Evolutionary conservation across 176 grass and related monocot species (phyloP).

Genomic region (Triticum dicoccoides): DNA sequence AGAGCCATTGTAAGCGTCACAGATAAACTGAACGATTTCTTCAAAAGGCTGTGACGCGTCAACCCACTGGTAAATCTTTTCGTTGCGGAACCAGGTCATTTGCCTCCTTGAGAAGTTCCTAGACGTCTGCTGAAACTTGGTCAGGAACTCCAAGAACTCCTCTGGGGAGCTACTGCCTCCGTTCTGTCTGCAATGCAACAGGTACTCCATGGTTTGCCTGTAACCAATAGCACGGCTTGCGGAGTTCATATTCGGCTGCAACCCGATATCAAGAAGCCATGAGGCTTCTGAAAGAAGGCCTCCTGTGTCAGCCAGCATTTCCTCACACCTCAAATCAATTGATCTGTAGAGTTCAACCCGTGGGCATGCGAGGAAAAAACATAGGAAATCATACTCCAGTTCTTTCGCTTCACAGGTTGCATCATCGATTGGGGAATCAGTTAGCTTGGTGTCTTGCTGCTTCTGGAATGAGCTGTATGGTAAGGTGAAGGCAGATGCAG

Average conservation of each 20-base stretch:
- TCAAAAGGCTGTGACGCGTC: constrained; percentile 64
- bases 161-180: constrained; percentile 61
- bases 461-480: constrained; percentile 56
- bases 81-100: constrained; percentile 77
- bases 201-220: constrained; percentile 81
- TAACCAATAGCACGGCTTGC: constrained; percentile 76
- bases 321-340: constrained; percentile 73
- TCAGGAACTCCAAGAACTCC: constrained; percentile 53
- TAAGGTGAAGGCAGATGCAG: constrained; percentile 58
- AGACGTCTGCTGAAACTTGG: constrained; percentile 58
- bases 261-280: constrained; percentile 69
- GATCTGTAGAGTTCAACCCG: constrained; percentile 59
- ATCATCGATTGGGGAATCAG: background rate
- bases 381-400: constrained; percentile 65
- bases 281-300: constrained; percentile 79
- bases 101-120: constrained; percentile 90
- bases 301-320: constrained; percentile 69
- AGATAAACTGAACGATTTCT: constrained; percentile 51
- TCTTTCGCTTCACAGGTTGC: constrained; percentile 20
- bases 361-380: constrained; percentile 55
- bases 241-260: constrained; percentile 59
- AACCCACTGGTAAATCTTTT: constrained; percentile 73
- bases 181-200: constrained; percentile 58
- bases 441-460: background rate
- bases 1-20: constrained; percentile 47